Conservation (phyloP, 176 grass and related monocot genomes). For the bread wheat (Triticum aestivum) region DNA sequence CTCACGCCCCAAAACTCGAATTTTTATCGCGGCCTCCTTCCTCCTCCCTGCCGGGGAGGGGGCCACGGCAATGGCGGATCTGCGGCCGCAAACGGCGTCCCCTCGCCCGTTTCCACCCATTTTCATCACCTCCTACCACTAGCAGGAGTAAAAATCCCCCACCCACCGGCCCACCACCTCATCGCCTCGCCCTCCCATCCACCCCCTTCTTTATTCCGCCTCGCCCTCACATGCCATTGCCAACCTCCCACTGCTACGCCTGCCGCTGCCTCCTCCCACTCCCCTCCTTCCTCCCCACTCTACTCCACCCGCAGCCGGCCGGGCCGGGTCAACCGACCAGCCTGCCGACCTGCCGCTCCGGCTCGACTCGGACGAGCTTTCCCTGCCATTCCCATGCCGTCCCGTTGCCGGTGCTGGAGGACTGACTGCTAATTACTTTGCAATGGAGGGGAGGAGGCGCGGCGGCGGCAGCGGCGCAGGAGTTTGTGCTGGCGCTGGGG, state of each 20-base stretch:
- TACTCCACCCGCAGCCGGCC: background rate
- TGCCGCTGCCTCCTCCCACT: background rate
- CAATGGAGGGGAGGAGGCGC: conserved; percentile 2
- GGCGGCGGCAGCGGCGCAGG: too few species aligned
- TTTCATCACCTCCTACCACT: too few species aligned
- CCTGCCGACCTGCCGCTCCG: background rate
- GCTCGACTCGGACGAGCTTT: background rate
- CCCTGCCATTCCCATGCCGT: background rate
- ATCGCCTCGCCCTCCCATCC: background rate
- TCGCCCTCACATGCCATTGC: conserved; percentile 50
- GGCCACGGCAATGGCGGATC: background rate
- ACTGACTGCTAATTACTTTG: background rate
- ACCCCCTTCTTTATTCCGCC: conserved; percentile 41
- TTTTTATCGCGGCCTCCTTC: background rate
- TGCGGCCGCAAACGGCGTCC: background rate
- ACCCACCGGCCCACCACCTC: background rate
- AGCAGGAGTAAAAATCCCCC: background rate
- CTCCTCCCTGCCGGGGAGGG: too few species aligned
- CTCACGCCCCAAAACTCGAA: background rate
- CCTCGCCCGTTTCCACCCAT: background rate
- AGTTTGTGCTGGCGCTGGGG: background rate
- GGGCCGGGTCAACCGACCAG: background rate
- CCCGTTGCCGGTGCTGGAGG: background rate
- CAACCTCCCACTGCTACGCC: conserved; percentile 14
- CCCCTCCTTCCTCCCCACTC: background rate